Conservation (phyloP, 116 monocot genomes). For the Dioscorea cayenensis region DNA sequence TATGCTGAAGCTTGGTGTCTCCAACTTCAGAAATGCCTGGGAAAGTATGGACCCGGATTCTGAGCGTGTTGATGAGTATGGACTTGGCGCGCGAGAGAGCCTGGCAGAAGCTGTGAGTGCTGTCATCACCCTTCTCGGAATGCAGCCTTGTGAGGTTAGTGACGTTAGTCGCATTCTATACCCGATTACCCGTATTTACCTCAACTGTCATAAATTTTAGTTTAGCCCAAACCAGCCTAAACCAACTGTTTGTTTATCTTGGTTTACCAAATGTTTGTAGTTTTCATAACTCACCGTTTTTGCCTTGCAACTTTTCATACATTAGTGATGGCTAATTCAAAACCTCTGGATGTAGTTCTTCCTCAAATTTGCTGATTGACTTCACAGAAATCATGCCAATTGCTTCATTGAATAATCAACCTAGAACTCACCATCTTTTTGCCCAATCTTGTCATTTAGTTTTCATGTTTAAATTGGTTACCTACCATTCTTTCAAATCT, state of each 20-base stretch:
- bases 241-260: too few species aligned
- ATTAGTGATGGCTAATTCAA: not conserved
- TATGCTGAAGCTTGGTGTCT: conserved; percentile 66
- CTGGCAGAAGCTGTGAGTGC: conserved; percentile 83
- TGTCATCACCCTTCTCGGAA: conserved; percentile 84
- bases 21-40: conserved; percentile 98
- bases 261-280: too few species aligned
- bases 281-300: too few species aligned
- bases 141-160: conserved; percentile 96
- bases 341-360: not conserved
- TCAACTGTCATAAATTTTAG: too few species aligned
- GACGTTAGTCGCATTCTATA: conserved; percentile 45
- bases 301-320: not conserved
- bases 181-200: not conserved
- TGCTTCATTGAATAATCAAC: too few species aligned
- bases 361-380: not conserved
- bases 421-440: too few species aligned
- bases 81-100: conserved; percentile 80
- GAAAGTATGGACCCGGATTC: conserved; percentile 68
- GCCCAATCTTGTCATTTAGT: too few species aligned
- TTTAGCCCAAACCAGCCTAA: too few species aligned
- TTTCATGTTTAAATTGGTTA: too few species aligned
- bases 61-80: conserved; percentile 89
- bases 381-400: too few species aligned
- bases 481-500: too few species aligned